Conservation (phyloP, 1,284 basidiomycete genomes). For the Boletellus deceptivus region DNA sequence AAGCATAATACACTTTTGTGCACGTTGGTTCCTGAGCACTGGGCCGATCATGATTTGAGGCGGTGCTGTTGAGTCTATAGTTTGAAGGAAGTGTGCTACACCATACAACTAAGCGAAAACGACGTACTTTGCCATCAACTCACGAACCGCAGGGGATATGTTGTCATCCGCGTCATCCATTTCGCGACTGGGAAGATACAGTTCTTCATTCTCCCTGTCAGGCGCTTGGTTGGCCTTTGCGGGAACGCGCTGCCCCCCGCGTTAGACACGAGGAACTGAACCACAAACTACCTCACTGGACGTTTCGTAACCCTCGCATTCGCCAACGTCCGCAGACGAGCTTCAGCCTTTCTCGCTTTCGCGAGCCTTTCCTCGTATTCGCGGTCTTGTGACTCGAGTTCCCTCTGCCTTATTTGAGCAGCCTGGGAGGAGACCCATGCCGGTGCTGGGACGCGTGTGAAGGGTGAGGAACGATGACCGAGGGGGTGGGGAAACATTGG, state of each 20-base stretch:
- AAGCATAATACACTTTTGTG: slow-evolving; percentile 89
- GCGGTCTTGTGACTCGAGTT: slow-evolving; percentile 64
- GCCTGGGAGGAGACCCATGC: slow-evolving; percentile 85
- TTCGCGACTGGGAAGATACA: slow-evolving; percentile 63
- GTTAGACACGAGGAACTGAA: slow-evolving; percentile 11
- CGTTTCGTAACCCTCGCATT: slow-evolving; percentile 59
- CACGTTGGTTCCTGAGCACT: slow-evolving; percentile 54
- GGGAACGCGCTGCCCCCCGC: slow-evolving; percentile 22
- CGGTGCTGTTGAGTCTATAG: slow-evolving; percentile 15
- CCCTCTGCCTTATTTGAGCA: slow-evolving; percentile 57
- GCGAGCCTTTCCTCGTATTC: slow-evolving; percentile 62
- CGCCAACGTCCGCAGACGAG: slow-evolving; percentile 52
- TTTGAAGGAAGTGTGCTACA: background rate
- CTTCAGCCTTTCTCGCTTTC: slow-evolving; percentile 62
- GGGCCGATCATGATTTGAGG: slow-evolving; percentile 6
- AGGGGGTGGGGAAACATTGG: background rate
- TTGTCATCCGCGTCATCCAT: slow-evolving; percentile 48
- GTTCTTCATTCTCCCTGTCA: slow-evolving; percentile 43
- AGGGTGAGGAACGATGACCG: slow-evolving; percentile 6
- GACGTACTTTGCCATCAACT: slow-evolving; percentile 75
- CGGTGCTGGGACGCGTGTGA: slow-evolving; percentile 46
- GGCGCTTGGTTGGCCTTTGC: background rate
- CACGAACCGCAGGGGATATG: slow-evolving; percentile 76
- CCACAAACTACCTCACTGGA: slow-evolving; percentile 41
- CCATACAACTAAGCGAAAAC: background rate